Conservation (phyloP, 805 yeast genomes). For the Lipomyces yamanashiensis region DNA sequence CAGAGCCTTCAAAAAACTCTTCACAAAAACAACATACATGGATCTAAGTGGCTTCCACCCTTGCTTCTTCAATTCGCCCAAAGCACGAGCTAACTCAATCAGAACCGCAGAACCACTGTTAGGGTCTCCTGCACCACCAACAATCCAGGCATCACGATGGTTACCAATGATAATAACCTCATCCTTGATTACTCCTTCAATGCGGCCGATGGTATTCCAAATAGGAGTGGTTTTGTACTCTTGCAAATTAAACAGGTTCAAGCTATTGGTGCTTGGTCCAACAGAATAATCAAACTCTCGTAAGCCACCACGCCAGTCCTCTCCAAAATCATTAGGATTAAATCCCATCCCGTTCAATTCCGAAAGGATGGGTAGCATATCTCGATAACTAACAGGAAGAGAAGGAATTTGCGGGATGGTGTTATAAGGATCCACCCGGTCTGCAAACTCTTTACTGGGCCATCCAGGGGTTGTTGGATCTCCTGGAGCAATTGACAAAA, state of each 20-base stretch:
- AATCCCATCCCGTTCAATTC: slow-evolving; percentile 64
- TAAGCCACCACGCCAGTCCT: slow-evolving; percentile 55
- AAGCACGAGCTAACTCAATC: slow-evolving; percentile 65
- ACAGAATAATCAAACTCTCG: slow-evolving; percentile 54
- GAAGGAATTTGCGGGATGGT: slow-evolving; percentile 70
- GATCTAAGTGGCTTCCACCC: slow-evolving; percentile 80
- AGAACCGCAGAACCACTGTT: slow-evolving; percentile 72
- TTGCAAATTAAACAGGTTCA: slow-evolving; percentile 65
- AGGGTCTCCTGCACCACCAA: slow-evolving; percentile 81
- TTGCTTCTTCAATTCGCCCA: slow-evolving; percentile 53
- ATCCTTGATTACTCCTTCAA: slow-evolving; percentile 58
- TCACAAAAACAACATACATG: slow-evolving; percentile 43
- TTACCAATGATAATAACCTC: slow-evolving; percentile 71
- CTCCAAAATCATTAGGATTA: slow-evolving; percentile 47
- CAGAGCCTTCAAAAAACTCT: background rate
- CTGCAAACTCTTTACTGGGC: slow-evolving; percentile 57
- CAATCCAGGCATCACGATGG: slow-evolving; percentile 81
- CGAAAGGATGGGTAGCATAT: slow-evolving; percentile 62
- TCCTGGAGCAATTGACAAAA: slow-evolving; percentile 65
- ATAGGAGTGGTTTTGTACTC: slow-evolving; percentile 64
- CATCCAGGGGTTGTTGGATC: slow-evolving; percentile 80
- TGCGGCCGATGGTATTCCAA: slow-evolving; percentile 64
- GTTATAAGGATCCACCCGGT: slow-evolving; percentile 55
- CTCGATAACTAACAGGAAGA: slow-evolving; percentile 64
- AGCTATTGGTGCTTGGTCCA: slow-evolving; percentile 55